Evolutionary conservation across 1,284 basidiomycete genomes (phyloP), one percentile per base, ranked within the genome.

Genomic region (Mycosarcoma mackinlayi): DNA sequence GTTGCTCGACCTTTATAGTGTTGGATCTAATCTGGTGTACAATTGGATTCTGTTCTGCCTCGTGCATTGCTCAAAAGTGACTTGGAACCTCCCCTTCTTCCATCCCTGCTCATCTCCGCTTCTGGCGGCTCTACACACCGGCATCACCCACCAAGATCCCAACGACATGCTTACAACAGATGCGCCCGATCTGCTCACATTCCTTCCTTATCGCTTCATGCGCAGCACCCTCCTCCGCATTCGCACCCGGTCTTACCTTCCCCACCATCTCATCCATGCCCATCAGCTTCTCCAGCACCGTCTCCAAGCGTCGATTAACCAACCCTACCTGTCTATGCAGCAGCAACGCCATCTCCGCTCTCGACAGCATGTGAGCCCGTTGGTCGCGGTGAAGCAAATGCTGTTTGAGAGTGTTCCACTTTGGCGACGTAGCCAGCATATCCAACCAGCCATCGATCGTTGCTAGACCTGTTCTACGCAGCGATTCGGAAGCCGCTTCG

Each of bases 161-260:
- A 13, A 69, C 60, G 5, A 69, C 56, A 33, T 60, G 59, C 53
- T 64, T 69, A 23, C 66, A 69, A 27, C 66, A 69, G 11, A 69
- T 69, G 16, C 50, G 18, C 0, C 54, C 59, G 10, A 64, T 53
- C 47, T 40, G 31, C 13, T 39, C 46, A 31, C 53, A 68, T 47
- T 68, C 65, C 16, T 37, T 39, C 18, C 49, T n/a, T 8, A 64
- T 39, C 31, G n/a, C 9, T 30, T 50, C 48, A 13, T 41, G 30
- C 39, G 16, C 34, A 27, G 31, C 50, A 4, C 23, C 28, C 16
- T 52, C 52, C 14, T 60, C 42, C 6, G 24, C 39, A 11, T 33
- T 30, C 4, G 11, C 62, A 14, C 21, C 23, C 19, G 11, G 33
- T 16, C 18, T 23, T n/a, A 16, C 4, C 0, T 19, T 27, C 1